Percentiles rank a stretch among this genome's conserved stretches.
These are phyloP conservation scores for Sclerotinia minor DNA, from an alignment of 2,329 filamentous ascomycete genomes.

Conservation along the genomic window DNA sequence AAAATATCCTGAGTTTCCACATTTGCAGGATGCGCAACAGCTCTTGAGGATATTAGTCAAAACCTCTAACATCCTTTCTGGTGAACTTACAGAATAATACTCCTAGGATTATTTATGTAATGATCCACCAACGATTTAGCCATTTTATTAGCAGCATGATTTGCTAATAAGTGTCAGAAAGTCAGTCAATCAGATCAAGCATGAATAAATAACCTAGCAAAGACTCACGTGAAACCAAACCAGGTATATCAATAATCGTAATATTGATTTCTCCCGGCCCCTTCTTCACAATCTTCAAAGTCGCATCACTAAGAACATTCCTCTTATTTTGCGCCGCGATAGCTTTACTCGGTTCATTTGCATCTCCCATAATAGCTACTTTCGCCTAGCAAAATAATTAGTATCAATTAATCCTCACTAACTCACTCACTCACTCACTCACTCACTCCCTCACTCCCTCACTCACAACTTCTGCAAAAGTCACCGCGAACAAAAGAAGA, in stretches of 20 bases:
- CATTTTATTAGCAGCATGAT: conserved; percentile 26
- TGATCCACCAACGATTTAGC: conserved; percentile 31
- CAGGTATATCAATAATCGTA: conserved; percentile 39
- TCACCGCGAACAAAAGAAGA: not conserved
- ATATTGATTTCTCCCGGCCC: conserved; percentile 31
- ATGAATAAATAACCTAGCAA: not conserved
- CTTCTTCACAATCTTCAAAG: conserved; percentile 25
- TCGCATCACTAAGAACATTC: not conserved
- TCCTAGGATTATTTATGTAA: conserved; percentile 46
- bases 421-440: too few species aligned
- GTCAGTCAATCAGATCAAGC: not conserved
- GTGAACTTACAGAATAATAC: conserved; percentile 44
- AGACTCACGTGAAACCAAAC: conserved; percentile 33
- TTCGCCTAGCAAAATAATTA: not conserved
- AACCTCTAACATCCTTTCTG: not conserved
- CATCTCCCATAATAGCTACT: not conserved
- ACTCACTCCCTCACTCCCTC: too few species aligned
- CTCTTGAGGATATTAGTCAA: conserved; percentile 36
- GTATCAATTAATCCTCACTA: too few species aligned
- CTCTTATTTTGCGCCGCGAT: not conserved
- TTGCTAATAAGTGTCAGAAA: not conserved
- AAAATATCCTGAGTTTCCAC: conserved; percentile 42
- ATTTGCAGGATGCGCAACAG: conserved; percentile 46
- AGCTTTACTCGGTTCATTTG: not conserved
- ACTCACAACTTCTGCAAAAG: too few species aligned